Evolutionary conservation across 331 rosid genomes (phyloP).

Genomic region (Malus hybrid): DNA sequence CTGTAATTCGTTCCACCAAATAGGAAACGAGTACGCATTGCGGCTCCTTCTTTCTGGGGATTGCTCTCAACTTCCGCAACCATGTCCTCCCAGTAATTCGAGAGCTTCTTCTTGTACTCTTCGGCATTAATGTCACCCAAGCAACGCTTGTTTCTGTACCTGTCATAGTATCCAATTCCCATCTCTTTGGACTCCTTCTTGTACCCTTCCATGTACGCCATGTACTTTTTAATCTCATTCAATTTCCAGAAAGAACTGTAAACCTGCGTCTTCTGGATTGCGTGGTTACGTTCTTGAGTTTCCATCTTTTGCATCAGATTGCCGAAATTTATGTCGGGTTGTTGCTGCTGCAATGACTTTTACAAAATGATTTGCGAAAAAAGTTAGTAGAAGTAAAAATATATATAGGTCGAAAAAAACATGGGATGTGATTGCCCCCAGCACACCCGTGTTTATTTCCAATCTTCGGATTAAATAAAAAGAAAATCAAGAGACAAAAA

Average conservation of each 20-base stretch:
- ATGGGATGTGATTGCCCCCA: no score
- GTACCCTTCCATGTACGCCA: slow-evolving; percentile 67
- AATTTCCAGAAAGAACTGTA: slow-evolving; percentile 19
- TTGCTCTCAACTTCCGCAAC: slow-evolving; percentile 41
- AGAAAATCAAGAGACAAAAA: no score
- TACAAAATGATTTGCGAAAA: no score
- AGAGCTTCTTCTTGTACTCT: slow-evolving; percentile 19
- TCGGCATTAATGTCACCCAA: slow-evolving; percentile 2
- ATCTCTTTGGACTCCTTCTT: slow-evolving; percentile 21
- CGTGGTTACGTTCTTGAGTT: neutral
- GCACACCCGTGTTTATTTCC: no score
- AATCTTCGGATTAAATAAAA: no score
- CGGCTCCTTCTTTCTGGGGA: slow-evolving; percentile 39
- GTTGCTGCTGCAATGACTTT: slow-evolving; percentile 1
- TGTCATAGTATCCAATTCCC: slow-evolving; percentile 50
- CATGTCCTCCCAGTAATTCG: slow-evolving; percentile 35
- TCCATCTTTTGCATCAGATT: neutral
- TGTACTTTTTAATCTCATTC: slow-evolving; percentile 11
- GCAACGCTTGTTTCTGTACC: slow-evolving; percentile 14
- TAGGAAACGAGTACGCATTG: slow-evolving; percentile 25
- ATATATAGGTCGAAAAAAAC: no score
- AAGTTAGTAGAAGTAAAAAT: no score
- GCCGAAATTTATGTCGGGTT: neutral
- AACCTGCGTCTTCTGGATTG: neutral
- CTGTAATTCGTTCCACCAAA: slow-evolving; percentile 32